Base-by-base conservation (phyloP, 805 yeast species). In the Wickerhamomyces subpelliculosus region DNA sequence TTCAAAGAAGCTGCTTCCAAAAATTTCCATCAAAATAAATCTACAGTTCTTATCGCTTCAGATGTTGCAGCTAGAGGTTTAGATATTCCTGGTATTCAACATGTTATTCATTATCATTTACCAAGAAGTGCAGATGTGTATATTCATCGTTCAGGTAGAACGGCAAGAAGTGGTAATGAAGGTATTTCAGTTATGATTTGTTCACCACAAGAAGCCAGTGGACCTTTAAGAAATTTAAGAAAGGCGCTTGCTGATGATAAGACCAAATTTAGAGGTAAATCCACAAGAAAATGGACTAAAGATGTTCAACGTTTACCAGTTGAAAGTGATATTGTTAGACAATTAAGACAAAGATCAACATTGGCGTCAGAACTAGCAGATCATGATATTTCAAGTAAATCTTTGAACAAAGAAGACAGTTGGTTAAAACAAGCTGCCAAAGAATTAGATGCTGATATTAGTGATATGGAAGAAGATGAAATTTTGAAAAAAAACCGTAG, bases 51-150 rank as follows among this genome's bases (percentile, higher is more conserved):
- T 39, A 74, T 93, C 37, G 96, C 97, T 1, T 87, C 97, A 4
- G 98, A 93, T 62, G 97, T 93, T 33, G 98, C 98, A 2, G 98
- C 98, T 4, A 77, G 98, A 68, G 98, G 98, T 42, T 71, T 93
- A 42, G 98, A 93, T 68, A 87, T 93, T 38, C 83, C 95, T 3
- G 75, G 73, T 34, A 89, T 93, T 36, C 81, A 88, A 50, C 97
- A 93, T 60, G 97, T 93, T 35, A 84, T 90, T 17, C 98, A 93
- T 60, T 93, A 90, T 55, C 97, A 93, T 61, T 70, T 93, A 44
- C 97, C 98, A 10, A 72, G 97, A 45, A 72, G 94, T 13, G 97
- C 97, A 0, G 98, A 93, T 55, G 79, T 87, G 36, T 93, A 93
- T 55, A 80, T 93, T 49, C 98, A 93, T 62, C 74, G 98, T 59